Conservation (phyloP, 805 yeast species). For the Ogataea sp. region DNA sequence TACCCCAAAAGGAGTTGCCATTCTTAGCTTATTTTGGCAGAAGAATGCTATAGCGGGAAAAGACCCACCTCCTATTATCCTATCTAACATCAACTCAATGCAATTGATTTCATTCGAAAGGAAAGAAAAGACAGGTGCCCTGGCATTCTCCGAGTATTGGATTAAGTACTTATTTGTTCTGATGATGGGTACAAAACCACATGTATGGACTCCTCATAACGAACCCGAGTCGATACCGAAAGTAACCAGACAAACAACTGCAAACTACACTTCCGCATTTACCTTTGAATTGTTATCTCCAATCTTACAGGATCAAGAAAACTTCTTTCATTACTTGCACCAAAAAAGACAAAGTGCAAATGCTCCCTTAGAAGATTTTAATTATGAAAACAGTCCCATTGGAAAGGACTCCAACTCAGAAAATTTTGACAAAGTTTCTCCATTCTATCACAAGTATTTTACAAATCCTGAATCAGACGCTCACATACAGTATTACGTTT, state of each 20-base stretch:
- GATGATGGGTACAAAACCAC: conserved; percentile 55
- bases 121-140: conserved; percentile 44
- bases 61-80: conserved; percentile 28
- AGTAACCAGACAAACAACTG: too few species aligned
- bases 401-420: neutral
- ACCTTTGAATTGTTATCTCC: neutral
- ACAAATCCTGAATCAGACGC: conserved; percentile 87
- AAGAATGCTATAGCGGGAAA: conserved; percentile 41
- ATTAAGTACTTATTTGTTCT: conserved; percentile 54
- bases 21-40: conserved; percentile 53
- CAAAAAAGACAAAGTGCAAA: conserved; percentile 9
- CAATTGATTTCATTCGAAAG: conserved; percentile 62
- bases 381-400: too few species aligned
- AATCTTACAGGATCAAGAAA: conserved; percentile 5
- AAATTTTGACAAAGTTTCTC: conserved; percentile 29
- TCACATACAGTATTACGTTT: conserved; percentile 69
- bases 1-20: conserved; percentile 82
- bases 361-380: neutral
- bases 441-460: conserved; percentile 69
- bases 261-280: neutral
- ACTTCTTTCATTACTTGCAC: conserved; percentile 15
- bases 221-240: conserved; percentile 32
- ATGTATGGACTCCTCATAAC: conserved; percentile 57
- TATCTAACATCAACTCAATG: conserved; percentile 63
- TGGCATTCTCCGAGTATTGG: conserved; percentile 55